Base-by-base conservation (phyloP, 2,329 filamentous ascomycete species). In the Tolypocladium paradoxum region DNA sequence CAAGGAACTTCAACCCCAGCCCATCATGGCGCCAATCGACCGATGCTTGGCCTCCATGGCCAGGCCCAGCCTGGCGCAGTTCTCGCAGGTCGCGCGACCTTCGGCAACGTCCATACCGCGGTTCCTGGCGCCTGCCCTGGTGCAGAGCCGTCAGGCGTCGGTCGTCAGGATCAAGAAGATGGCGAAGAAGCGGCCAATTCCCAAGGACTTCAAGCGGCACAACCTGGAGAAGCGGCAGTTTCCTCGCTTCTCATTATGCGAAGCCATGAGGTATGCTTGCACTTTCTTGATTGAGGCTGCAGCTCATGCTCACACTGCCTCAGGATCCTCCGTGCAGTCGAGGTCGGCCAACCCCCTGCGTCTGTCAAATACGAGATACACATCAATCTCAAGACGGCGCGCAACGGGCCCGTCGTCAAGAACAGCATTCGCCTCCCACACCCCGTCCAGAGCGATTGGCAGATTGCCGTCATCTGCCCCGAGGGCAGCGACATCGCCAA, bases 391-490 rank as follows among this genome's bases (percentile, higher is more conserved):
- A 85, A 85, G 64, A 90, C 92, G 2, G 77, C 83, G 61, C 92
- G 91, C 68, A 91, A 90, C 70, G 90, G 91, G 0, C 86, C 91
- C 20, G 83, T 93, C 9, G 78, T 99, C 59, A 88, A 91, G 58
- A 95, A 88, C 73, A 88, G 89, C 66, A 78, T 99, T 65, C 85
- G 87, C 43, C 84, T 99, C 20, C 93, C 93, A 0, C 87, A 95
- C 69, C 86, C 91, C 5, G 88, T 97, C 59, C 88, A 90, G 68
- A 95, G 88, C 57, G 90, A 95, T 68, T 78, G 90, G 50, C 84
- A 85, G 57, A 90, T 99, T 64, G 93, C 86, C 65, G 93, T 97
- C 53, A 88, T 99, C 61, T 92, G 87, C 67, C 84, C 88, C n/a
- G 86, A 92, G 53, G 85, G 84, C 59, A 90, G 87, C 58, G 79